Evolutionary conservation across 768 basidiomycete species (phyloP), one percentile per base, ranked within the genome.

Genomic region (Suillus weaverae): DNA sequence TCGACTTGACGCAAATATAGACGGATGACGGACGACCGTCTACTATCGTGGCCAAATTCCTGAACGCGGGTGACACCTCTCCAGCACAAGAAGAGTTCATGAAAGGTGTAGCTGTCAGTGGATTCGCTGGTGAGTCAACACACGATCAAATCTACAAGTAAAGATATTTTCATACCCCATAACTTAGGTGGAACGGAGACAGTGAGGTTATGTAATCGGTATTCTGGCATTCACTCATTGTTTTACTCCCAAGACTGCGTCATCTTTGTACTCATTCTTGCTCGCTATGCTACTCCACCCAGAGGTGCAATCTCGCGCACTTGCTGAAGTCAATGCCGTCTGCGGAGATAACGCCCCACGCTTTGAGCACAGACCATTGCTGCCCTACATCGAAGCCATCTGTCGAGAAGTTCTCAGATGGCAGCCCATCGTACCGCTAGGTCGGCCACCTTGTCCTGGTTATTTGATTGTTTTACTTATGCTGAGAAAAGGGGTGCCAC

Each of bases 221-320:
- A 59, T 16, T 9, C 26, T 38, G 35, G 26, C 14, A 56, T 16
- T 56, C 35, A 1, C 55, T 56, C 2, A 56, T 14, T 22, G 13
- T 56, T 38, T 38, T 26, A 55, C 36, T 56, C 22, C 35, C 2
- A 56, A 74, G 73, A 66, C 66, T 13, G 61, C 63, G 14, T 50
- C 70, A 8, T n/a, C 56, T 4, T 39, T 72, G n/a, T 16, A 63
- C n/a, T 66, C 64, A 4, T 70, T 77, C 22, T 43, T 76, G 35
- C 61, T 78, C 20, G 68, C 71, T 2, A 73, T 77, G 65, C 39
- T 70, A 2, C 66, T 72, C n/a, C 57, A 70, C 51, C 76, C 76
- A 16, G 70, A 74, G 1, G 70, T 70, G 8, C 71, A 73, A 50
- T 60, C 48, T 18, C 65, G 69, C 30, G 73, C 72, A 4, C 74